Evolutionary conservation across 179 eudicot species (phyloP), one percentile per base, ranked within the genome.

Genomic region (Nepenthes alata): DNA sequence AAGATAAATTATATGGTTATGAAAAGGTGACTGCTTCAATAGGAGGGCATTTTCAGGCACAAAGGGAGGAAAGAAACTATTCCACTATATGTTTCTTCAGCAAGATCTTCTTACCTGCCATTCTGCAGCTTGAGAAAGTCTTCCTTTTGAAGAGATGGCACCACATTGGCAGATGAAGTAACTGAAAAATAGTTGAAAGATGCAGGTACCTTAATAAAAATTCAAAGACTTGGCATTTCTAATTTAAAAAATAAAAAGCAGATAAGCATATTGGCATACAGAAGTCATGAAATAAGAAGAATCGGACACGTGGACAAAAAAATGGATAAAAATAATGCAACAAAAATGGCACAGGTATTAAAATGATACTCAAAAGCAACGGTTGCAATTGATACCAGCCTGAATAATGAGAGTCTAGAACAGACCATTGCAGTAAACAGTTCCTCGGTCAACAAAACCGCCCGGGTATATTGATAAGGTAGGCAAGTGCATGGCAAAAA

Each of bases 101-200:
- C 48, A 2, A 6, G 38, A 35, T 25, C 41, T 5, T 55, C 39
- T 55, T 76, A 87, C 99, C 99, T 94, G 80, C 97, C 97, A 85
- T 94, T 94, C 71, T 94, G 99, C 79, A 94, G 95, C 77, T 90
- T 94, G 48, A 85, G 91, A 76, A 94, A 94, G 78, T 88, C 87
- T 56, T 66, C 69, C 68, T 79, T 79, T 49, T 75, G 88, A 50
- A 79, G 80, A 50, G 80, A 71, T 59, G 76, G 83, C 63, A 67
- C 67, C 44, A 66, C 74, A 61, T 79, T 65, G 36, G 89, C 58
- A 67, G 85, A 85, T 63, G 86, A 68, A 66, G 85, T 76, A 72
- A 88, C 99, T 94, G 94, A 84, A 78, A 74, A 58, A 69, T 69
- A 58, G 56, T 35, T 10, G 25, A 25, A 25, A 25, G 25, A 57